Evolutionary conservation across 192 early-diverging fungal genomes (phyloP), one percentile per base, ranked within the genome.

Genomic region (Entomortierella chlamydospora): DNA sequence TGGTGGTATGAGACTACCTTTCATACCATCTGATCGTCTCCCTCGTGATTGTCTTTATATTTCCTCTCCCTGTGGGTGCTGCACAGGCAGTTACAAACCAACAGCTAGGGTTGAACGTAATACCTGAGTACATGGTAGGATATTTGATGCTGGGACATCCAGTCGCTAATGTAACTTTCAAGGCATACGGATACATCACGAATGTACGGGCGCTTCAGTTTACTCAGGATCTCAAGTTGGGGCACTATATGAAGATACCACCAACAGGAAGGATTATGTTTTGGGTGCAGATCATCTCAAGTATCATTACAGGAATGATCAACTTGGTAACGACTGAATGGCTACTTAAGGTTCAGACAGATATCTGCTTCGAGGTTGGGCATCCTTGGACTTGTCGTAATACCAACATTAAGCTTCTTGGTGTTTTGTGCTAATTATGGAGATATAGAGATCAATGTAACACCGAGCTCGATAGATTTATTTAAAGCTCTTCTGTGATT

Each of bases 401-500:
- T 70, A 87, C 86, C 70, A 64, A 64, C 64, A 57, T 72, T 86
- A 76, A 70, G 83, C 43, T 53, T 45, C 4, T 20, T 12, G 23
- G 8, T 29, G 3, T 31, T 25, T 47, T 60, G 17, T 49, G 43
- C 4, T 57, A 9, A 9, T 41, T 41, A 41, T 9, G 39, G 39
- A 41, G 39, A 41, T 9, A 13, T 41, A 13, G 13, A 41, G 39
- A 41, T 9, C 13, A 13, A 6, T 41, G 13, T n/a, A n/a, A n/a
- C n/a, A n/a, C n/a, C n/a, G n/a, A n/a, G n/a, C n/a, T n/a, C n/a
- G n/a, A n/a, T n/a, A n/a, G n/a, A n/a, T n/a, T n/a, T n/a, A n/a
- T n/a, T n/a, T n/a, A n/a, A n/a, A n/a, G n/a, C n/a, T n/a, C 87
- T 12, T 90, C 85, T 11, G 83, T 88, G 23, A 90, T 95, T 62